Evolutionary conservation across 139 green algal genomes (phyloP).

Genomic region (Trebouxia sp.): DNA sequence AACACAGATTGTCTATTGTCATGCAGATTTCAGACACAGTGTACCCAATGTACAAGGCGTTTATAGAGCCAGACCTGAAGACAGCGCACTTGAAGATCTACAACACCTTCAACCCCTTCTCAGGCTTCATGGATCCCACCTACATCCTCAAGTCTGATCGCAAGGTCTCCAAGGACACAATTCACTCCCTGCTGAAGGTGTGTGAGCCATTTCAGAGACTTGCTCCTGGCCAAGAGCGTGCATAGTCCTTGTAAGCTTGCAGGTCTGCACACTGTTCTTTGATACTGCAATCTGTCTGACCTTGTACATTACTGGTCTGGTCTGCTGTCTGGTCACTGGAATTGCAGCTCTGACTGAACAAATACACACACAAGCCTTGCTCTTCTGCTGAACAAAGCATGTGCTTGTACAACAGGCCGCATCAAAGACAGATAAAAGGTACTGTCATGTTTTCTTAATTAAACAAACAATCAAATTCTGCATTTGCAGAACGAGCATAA

Average conservation of each 20-base stretch:
- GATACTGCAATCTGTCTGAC: too few relatives aligned
- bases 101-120: slow-evolving; percentile 98
- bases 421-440: background rate
- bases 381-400: background rate
- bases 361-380: background rate
- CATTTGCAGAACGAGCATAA: background rate
- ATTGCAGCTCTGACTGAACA: background rate
- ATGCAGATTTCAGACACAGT: slow-evolving; percentile 85
- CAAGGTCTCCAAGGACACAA: slow-evolving; percentile 55
- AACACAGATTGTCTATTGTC: too few relatives aligned
- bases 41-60: slow-evolving; percentile 99
- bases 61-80: slow-evolving; percentile 96
- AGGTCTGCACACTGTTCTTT: background rate
- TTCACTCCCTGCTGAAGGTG: slow-evolving; percentile 56
- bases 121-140: slow-evolving; percentile 91
- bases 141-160: slow-evolving; percentile 92
- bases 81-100: slow-evolving; percentile 89
- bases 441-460: background rate
- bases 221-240: too few relatives aligned
- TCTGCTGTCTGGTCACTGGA: background rate
- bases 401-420: background rate
- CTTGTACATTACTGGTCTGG: too few relatives aligned
- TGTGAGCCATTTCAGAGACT: background rate
- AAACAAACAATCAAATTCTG: background rate
- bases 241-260: background rate